phyloP scores from a whole-genome alignment of 495 filamentous ascomycete genomes.

The Neurospora discreta region DNA sequence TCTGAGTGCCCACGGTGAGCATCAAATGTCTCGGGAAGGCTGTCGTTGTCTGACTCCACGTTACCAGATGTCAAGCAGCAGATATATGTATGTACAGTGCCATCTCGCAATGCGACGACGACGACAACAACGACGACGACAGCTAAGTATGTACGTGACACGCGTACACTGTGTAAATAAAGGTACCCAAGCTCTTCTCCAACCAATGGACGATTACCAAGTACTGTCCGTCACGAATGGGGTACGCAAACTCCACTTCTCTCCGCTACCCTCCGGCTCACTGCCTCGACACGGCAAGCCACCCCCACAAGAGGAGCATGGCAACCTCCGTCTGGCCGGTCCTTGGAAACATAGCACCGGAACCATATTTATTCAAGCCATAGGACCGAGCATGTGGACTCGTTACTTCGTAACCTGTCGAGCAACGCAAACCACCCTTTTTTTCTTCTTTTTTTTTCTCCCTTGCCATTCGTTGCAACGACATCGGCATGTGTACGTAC shows the following conservation, averaged over 20 bases:
- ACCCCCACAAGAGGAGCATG: not conserved
- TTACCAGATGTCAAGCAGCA: not conserved
- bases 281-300: not conserved
- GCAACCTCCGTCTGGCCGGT: not conserved
- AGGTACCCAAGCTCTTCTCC: not conserved
- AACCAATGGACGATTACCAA: too few relatives aligned
- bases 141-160: too few relatives aligned
- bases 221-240: not conserved
- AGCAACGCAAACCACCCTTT: not conserved
- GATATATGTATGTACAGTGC: not conserved
- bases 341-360: not conserved
- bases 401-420: not conserved
- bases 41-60: not conserved
- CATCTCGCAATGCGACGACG: not conserved
- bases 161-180: not conserved
- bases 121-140: not conserved
- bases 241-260: not conserved
- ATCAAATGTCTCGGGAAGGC: not conserved
- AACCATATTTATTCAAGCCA: not conserved
- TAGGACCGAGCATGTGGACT: not conserved
- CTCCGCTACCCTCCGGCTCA: not conserved
- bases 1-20: not conserved
- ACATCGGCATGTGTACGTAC: not conserved
- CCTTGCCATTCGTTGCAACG: not conserved
- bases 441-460: too few relatives aligned